Evolutionary conservation across 768 basidiomycete genomes (phyloP), one percentile per base, ranked within the genome.

Genomic region (Sarcodon aspratus): DNA sequence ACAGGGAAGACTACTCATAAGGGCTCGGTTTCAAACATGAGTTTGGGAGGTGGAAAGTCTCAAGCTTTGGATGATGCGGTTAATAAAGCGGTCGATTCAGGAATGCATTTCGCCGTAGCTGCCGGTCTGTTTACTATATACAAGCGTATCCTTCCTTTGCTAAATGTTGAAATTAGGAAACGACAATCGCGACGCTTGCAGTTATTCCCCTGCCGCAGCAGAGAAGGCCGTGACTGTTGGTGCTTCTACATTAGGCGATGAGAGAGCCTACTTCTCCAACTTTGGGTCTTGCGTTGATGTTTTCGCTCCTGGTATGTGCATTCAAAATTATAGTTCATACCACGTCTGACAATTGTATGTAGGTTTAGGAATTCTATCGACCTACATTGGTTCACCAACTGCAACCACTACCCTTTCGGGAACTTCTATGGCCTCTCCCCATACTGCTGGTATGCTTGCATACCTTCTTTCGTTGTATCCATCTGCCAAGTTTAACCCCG

Each of bases 21-120:
- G 71, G 96, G 96, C 18, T 92, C 91, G 13, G 92, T 94, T 47
- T 89, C 85, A 45, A 95, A 95, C 75, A 96, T 99, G 96, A 87
- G 84, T 63, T 83, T 99, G 47, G 96, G 96, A 54, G 96, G 96
- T 58, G 90, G 91, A 51, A 95, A 94, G 71, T 90, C 88, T 6
- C 74, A 69, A 17, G 77, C 88, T 33, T 75, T 98, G 46, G 92
- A 99, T 54, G 73, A 74, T 18, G 80, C 84, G 46, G 91, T 99
- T 52, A 82, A 98, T 69, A 70, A 68, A 46, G 92, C 96, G 43
- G 90, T 95, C 48, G 75, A 79, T 8, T 53, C 63, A 34, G 96
- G 96, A 36, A 74, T 99, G 33, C 92, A 97, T 73, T 96, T 98
- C 56, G 90, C 95, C 52, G 96, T 99, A 52, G 95, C 95, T 52